Conservation (phyloP, 2,329 filamentous ascomycete species). For the Clonostachys chloroleuca region DNA sequence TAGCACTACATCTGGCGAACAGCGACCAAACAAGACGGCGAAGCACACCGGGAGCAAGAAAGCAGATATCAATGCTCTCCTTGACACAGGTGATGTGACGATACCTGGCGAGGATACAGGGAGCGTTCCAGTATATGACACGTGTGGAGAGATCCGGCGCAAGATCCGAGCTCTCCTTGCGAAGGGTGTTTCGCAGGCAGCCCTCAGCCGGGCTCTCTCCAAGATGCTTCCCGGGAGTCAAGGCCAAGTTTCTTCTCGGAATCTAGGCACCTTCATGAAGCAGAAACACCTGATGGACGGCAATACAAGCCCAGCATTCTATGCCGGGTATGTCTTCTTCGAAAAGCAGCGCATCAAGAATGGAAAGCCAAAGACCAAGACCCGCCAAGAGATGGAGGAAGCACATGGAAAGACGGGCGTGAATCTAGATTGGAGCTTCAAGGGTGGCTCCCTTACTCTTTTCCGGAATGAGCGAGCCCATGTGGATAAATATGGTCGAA, state of each 20-base stretch:
- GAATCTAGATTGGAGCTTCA: not conserved
- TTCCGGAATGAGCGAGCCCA: no score
- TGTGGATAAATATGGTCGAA: no score
- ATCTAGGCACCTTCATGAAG: conserved; percentile 42
- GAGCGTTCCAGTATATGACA: conserved; percentile 46
- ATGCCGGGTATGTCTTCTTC: conserved; percentile 53
- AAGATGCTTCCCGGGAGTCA: conserved; percentile 28
- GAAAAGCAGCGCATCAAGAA: conserved; percentile 51
- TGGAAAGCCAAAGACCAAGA: conserved; percentile 44
- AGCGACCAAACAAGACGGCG: not conserved
- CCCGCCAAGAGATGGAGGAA: conserved; percentile 46
- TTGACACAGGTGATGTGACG: conserved; percentile 33
- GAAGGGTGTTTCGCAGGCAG: conserved; percentile 42
- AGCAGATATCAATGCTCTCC: conserved; percentile 16
- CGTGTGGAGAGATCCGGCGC: conserved; percentile 51
- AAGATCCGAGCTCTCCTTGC: conserved; percentile 48
- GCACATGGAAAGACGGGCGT: conserved; percentile 17
- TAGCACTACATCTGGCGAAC: not conserved
- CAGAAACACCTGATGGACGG: conserved; percentile 43
- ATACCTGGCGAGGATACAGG: conserved; percentile 41
- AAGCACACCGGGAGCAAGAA: conserved; percentile 4
- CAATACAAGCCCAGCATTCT: conserved; percentile 43
- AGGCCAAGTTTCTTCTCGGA: conserved; percentile 31
- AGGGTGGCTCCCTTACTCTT: no score
- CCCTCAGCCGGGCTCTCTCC: conserved; percentile 42